Conservation (phyloP, 768 basidiomycete genomes). For the Boletus bicolor region DNA sequence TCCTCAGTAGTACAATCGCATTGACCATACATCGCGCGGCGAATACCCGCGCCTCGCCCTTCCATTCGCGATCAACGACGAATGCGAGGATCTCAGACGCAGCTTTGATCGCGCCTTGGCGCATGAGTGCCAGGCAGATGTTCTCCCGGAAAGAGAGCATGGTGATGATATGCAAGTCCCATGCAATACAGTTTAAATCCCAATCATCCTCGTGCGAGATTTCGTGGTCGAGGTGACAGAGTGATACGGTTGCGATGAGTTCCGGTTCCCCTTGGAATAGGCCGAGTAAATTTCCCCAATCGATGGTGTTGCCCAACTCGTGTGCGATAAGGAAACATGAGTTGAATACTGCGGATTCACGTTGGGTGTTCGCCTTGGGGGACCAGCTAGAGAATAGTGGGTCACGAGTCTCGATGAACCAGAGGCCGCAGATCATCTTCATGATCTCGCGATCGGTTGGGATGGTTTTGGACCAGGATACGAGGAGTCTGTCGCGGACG, state of each 20-base stretch:
- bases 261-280: slow-evolving; percentile 21
- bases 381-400: slow-evolving; percentile 23
- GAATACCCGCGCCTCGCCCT: slow-evolving; percentile 3
- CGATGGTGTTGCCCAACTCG: slow-evolving; percentile 15
- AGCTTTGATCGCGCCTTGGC: slow-evolving; percentile 23
- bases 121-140: slow-evolving; percentile 20
- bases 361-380: slow-evolving; percentile 10
- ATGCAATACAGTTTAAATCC: slow-evolving; percentile 26
- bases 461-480: slow-evolving; percentile 27
- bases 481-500: slow-evolving; percentile 22
- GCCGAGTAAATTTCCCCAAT: slow-evolving; percentile 24
- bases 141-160: slow-evolving; percentile 16
- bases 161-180: slow-evolving; percentile 30
- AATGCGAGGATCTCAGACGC: slow-evolving; percentile 22
- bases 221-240: slow-evolving; percentile 27
- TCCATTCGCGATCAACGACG: slow-evolving; percentile 16
- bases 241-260: slow-evolving; percentile 17
- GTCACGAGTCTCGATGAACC: slow-evolving; percentile 27
- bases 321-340: slow-evolving; percentile 27
- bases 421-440: slow-evolving; percentile 27
- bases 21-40: slow-evolving; percentile 25
- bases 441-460: slow-evolving; percentile 26
- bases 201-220: slow-evolving; percentile 13
- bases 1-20: slow-evolving; percentile 14
- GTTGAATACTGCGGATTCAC: slow-evolving; percentile 31